A percentile compares a stretch with the other conserved stretches of the same genome.
These are phyloP conservation scores for Populus simonii DNA, from an alignment of 345 rosid genomes.

Conservation along the genomic window DNA sequence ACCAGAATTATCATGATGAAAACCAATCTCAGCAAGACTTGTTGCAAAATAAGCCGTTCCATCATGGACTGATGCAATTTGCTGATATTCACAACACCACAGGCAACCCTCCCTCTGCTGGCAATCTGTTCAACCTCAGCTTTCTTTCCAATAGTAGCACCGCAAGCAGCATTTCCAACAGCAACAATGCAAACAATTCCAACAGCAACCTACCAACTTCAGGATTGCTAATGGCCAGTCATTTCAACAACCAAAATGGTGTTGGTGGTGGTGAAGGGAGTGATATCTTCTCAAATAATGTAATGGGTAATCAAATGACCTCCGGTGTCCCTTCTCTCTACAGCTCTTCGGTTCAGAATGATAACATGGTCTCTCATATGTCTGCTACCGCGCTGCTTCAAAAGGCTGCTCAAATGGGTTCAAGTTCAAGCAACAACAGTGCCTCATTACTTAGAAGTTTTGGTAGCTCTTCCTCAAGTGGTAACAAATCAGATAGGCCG, in stretches of 20 bases:
- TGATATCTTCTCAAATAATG: constrained; percentile 38
- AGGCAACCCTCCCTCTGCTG: constrained; percentile 22
- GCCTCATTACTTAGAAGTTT: constrained; percentile 54
- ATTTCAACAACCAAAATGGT: constrained; percentile 39
- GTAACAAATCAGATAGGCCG: constrained; percentile 13
- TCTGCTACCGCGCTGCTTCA: constrained; percentile 84
- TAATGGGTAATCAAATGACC: constrained; percentile 42
- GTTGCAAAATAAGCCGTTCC: constrained; percentile 33
- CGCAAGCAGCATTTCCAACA: constrained; percentile 18
- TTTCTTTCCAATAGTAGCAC: constrained; percentile 43
- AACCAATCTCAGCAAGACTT: constrained; percentile 38
- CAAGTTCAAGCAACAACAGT: constrained; percentile 47
- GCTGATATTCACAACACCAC: constrained; percentile 39
- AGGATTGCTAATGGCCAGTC: constrained; percentile 38
- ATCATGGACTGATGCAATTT: constrained; percentile 51
- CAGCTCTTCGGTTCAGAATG: constrained; percentile 46
- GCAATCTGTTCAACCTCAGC: constrained; percentile 55
- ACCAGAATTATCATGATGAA: constrained; percentile 45
- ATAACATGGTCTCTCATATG: constrained; percentile 48
- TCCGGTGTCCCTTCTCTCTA: constrained; percentile 50
- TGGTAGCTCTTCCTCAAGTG: constrained; percentile 41
- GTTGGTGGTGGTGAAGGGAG: constrained; percentile 28
- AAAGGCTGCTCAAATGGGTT: constrained; percentile 80
- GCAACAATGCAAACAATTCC: constrained; percentile 31
- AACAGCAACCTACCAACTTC: constrained; percentile 31